Evolutionary conservation across 495 filamentous ascomycete species (phyloP), one percentile per base, ranked within the genome.

Genomic region (Tuber calosporum): DNA sequence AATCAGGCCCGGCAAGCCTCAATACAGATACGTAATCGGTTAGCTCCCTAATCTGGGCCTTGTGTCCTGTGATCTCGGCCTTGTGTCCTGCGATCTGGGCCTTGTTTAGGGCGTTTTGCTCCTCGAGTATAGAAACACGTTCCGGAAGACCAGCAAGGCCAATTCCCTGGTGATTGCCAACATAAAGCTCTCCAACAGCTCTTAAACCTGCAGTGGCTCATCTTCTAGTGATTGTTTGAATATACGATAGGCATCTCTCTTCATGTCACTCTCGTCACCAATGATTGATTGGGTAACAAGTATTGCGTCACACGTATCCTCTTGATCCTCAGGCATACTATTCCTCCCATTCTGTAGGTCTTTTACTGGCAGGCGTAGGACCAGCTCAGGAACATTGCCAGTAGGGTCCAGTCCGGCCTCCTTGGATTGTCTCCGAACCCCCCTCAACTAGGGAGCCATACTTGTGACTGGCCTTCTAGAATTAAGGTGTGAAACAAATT

Each of bases 401-500:
- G 19, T 45, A 0, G 5, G 19, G 4, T 45, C 43, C 20, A 22
- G 43, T 5, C 43, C 43, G 22, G 5, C 19, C 0, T 22, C 43
- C 43, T 7, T 20, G 43, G 19, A 45, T 22, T 45, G 43, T 7
- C 22, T 6, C 19, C 7, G 43, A 4, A 45, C 19, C 1, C 22
- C 43, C 5, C 22, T 20, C 19, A 22, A 22, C 19, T 22, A 22
- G 42, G 15, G 42, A 45, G 19, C 2, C 43, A 45, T 45, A 20
- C 20, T 45, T 45, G 42, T 43, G 0, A n/a, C n/a, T n/a, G n/a
- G n/a, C n/a, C 85, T 99, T 74, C 84, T 99, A 85, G 95, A 98
- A 84, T 88, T 90, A 84, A 97, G 97, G 94, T 88, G 67, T 81
- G 80, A 84, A 83, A 73, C 48, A 53, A 53, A 53, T 53, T n/a